phyloP scores from a whole-genome alignment of 345 rosid species.

The Arabidopsis thaliana region DNA sequence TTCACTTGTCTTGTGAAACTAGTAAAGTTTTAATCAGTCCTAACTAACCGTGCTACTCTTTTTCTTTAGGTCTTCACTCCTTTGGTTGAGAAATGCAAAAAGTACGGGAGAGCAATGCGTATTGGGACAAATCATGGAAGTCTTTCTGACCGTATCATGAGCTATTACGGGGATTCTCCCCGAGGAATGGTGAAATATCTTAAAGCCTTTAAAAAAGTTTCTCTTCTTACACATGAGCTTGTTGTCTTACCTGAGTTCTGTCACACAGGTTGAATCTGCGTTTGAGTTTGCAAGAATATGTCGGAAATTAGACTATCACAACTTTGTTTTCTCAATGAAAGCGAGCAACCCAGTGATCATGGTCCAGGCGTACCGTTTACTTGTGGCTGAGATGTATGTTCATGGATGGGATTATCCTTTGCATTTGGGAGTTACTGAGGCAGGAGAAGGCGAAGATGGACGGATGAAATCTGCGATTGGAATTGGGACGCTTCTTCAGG shows the following conservation, averaged over 20 bases:
- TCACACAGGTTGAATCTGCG: conserved; percentile 92
- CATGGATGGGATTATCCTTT: conserved; percentile 98
- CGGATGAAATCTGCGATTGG: conserved; percentile 99
- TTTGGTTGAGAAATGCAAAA: conserved; percentile 97
- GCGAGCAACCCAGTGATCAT: conserved; percentile 98
- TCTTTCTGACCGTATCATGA: conserved; percentile 99
- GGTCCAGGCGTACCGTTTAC: conserved; percentile 98
- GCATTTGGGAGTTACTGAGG: conserved; percentile 98
- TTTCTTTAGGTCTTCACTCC: conserved; percentile 81
- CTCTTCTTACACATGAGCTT: conserved; percentile 29
- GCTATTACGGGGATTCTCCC: conserved; percentile 97
- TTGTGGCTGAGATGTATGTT: conserved; percentile 94
- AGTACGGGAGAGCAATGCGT: conserved; percentile 97
- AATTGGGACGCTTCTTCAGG: conserved; percentile 97
- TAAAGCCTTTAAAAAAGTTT: conserved; percentile 28
- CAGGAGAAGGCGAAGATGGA: conserved; percentile 99
- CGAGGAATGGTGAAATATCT: conserved; percentile 82
- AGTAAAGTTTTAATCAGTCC: not conserved
- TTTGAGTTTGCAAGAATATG: conserved; percentile 98
- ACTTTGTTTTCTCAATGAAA: conserved; percentile 98
- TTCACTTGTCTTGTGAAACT: conserved; percentile 16
- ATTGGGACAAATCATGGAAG: conserved; percentile 99
- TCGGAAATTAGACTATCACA: conserved; percentile 89
- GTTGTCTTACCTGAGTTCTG: conserved; percentile 39
- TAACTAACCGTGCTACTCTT: not conserved